Evolutionary conservation across 176 grass and related monocot species (phyloP), one percentile per base, ranked within the genome.

Genomic region (Aegilops sharonensis): DNA sequence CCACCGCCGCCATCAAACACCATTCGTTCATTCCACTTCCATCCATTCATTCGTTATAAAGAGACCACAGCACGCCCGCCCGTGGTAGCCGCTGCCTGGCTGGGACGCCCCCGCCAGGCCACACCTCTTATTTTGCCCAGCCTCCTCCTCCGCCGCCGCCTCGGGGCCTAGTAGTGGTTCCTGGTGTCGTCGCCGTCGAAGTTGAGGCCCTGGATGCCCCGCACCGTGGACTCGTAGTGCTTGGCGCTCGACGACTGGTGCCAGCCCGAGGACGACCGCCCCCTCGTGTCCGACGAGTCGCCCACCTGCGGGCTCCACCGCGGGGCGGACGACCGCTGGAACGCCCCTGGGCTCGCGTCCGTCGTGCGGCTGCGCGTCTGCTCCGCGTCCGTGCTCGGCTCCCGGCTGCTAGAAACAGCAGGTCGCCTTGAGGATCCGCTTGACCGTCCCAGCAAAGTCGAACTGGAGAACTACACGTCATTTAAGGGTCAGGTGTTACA

Each of bases 401-500:
- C 90, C 73, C 88, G 86, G 77, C 93, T 84, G 60, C 90, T 95
- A 83, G 93, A 98, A 86, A 91, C 93, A 93, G 73, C 96, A 95
- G 96, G 93, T 63, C 93, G 92, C 90, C 96, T 98, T 88, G 96
- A 98, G 18, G 93, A 95, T 69, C 94, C 90, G 84, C 91, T 93
- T 91, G 96, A 88, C 64, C 92, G 90, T 81, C 94, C 96, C 93
- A 91, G 73, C 87, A 92, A 92, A 80, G 86, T 91, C 77, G 92
- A 98, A 95, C 89, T 98, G 93, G 92, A 98, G 78, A 95, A 95
- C 96, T 98, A 95, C 90, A 95, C 17, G 84, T 78, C 89, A 89
- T 76, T 92, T 88, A 87, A 89, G 37, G 82, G 85, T 98, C 93
- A 98, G 96, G 78, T 87, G 80, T 89, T 92, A 91, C 91, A 95